A percentile compares a stretch with the other conserved stretches of the same genome.
phyloP scores from a whole-genome alignment of 176 grass and related monocot species.

The Avena eriantha region DNA sequence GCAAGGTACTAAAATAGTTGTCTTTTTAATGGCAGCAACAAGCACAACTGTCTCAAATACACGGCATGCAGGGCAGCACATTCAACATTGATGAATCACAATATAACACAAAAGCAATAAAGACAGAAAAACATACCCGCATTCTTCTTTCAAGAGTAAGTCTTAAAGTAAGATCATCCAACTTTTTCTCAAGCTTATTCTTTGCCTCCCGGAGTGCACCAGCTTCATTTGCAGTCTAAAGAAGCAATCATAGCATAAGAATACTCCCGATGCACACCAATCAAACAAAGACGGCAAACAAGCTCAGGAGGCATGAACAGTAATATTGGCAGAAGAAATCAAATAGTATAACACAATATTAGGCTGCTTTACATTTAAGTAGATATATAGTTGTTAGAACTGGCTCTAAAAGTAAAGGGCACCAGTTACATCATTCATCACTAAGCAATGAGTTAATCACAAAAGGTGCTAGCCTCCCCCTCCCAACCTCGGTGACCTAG shows the following conservation, averaged over 20 bases:
- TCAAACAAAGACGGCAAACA: constrained; percentile 31
- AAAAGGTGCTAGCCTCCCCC: not conserved
- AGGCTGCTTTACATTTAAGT: not conserved
- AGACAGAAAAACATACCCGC: constrained; percentile 55
- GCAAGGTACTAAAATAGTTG: not conserved
- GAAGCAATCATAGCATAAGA: constrained; percentile 41
- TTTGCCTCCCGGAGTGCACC: constrained; percentile 93
- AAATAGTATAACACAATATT: not conserved
- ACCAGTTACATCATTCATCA: not conserved
- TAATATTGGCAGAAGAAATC: constrained; percentile 22
- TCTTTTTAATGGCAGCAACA: constrained; percentile 19
- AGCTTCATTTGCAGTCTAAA: constrained; percentile 94
- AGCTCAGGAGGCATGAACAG: not conserved
- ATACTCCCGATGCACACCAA: constrained; percentile 17
- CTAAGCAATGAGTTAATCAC: constrained; percentile 12
- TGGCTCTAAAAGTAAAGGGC: not conserved
- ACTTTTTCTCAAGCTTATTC: constrained; percentile 96
- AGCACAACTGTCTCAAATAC: constrained; percentile 13
- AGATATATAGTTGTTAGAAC: constrained; percentile 3
- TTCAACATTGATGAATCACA: not conserved
- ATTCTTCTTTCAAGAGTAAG: constrained; percentile 84
- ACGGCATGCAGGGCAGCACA: not conserved
- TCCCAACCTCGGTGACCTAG: not conserved
- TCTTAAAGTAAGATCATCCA: constrained; percentile 91
- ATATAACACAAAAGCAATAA: not conserved